Evolutionary conservation across 305 asterid genomes (phyloP), one percentile per base, ranked within the genome.

Genomic region (Solanum hybrid): DNA sequence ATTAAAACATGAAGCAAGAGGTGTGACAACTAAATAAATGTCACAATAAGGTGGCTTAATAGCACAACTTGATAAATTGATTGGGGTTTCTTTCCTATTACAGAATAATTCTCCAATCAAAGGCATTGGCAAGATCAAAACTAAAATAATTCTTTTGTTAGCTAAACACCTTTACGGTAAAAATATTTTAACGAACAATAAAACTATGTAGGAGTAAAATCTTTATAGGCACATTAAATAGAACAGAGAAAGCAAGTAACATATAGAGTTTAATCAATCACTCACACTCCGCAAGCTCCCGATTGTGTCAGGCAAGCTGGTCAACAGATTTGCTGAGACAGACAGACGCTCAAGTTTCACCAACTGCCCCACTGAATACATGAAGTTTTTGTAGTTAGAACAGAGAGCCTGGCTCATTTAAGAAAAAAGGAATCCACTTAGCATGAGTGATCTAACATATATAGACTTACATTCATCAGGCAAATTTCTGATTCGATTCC

Each of bases 251-350:
- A 82, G 27, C 72, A 81, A 13, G 87, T 41, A 41, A 27, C 37
- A 4, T 17, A 41, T 45, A 9, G 68, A 45, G 32, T 4, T 4
- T 45, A 61, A 87, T 75, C 6, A 92, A 91, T 70, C 65, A 95
- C 98, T 95, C 94, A 97, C 99, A 93, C 96, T 96, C 88, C 99
- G 99, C 94, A 97, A 95, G 94, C 99, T 96, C 93, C 99, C 99
- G 32, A 97, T 94, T 3, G 99, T 97, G 91, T 95, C 98, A 31
- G 99, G 99, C 94, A 97, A 93, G 92, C 92, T 87, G 45, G 77
- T 89, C 89, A 97, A 92, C 91, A 91, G 85, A 89, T 97, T 97
- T 68, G 93, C 94, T 33, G 98, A 95, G 92, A 96, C 88, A 72
- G 99, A 96, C 85, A 97, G 93, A 93, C 91, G 94, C 96, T 97